Evolutionary conservation across 106 monocot genomes (phyloP).

Genomic region (Dendrobium huoshanense): DNA sequence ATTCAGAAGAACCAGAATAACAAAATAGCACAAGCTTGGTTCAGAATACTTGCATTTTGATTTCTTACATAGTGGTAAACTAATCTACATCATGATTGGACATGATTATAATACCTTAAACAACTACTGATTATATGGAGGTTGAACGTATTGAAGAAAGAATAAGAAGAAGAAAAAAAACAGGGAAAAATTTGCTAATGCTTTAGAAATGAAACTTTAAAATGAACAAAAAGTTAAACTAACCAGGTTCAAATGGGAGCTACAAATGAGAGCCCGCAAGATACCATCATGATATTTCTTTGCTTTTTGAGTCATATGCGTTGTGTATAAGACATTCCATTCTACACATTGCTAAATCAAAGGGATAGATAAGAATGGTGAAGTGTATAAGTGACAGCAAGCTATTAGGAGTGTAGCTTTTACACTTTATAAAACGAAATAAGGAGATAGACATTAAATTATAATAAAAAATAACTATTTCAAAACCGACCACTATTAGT

Average conservation of each 20-base stretch:
- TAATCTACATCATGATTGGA: neutral
- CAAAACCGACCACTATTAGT: neutral
- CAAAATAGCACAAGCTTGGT: neutral
- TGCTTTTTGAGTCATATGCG: slow-evolving; percentile 72
- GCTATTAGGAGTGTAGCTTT: neutral
- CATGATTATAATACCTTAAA: neutral
- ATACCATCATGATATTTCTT: slow-evolving; percentile 91
- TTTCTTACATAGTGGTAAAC: neutral
- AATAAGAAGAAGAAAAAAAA: neutral
- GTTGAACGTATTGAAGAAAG: neutral
- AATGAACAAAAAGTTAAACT: neutral
- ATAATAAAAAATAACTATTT: neutral
- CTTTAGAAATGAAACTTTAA: neutral
- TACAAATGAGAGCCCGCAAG: slow-evolving; percentile 30
- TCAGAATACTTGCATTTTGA: neutral
- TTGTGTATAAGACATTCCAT: slow-evolving; percentile 80
- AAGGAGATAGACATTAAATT: neutral
- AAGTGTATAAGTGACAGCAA: neutral
- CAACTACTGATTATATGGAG: neutral
- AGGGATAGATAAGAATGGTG: neutral
- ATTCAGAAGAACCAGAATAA: neutral
- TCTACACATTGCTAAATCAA: slow-evolving; percentile 32
- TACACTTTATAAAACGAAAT: neutral
- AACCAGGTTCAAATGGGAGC: slow-evolving; percentile 61
- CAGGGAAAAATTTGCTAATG: neutral